phyloP scores from a whole-genome alignment of 495 filamentous ascomycete species.

The Tuber brumale region DNA sequence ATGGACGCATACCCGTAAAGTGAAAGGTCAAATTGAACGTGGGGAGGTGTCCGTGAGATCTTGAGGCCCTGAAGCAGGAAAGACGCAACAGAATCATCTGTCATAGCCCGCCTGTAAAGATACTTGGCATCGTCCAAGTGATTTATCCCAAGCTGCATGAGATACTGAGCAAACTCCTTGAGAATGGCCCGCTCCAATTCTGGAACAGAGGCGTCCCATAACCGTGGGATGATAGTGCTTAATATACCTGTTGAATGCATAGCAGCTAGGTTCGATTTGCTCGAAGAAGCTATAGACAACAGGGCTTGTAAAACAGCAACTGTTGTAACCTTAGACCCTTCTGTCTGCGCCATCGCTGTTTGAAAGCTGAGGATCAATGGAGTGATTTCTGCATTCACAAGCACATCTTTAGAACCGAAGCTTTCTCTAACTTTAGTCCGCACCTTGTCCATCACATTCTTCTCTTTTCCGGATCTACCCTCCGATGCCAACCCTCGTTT shows the following conservation, averaged over 20 bases:
- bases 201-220: slow-evolving; percentile 54
- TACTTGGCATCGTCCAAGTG: slow-evolving; percentile 70
- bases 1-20: slow-evolving; percentile 79
- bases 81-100: slow-evolving; percentile 56
- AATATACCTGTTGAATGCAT: slow-evolving; percentile 73
- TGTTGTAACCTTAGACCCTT: slow-evolving; percentile 50
- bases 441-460: slow-evolving; percentile 41
- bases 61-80: slow-evolving; percentile 70
- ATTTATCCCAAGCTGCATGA: slow-evolving; percentile 65
- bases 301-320: slow-evolving; percentile 56
- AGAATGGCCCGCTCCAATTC: slow-evolving; percentile 54
- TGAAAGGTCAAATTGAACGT: slow-evolving; percentile 90
- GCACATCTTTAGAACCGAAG: slow-evolving; percentile 51
- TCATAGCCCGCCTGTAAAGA: slow-evolving; percentile 60
- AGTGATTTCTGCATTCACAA: slow-evolving; percentile 60
- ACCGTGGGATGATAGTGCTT: slow-evolving; percentile 60
- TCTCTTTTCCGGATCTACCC: slow-evolving; percentile 20
- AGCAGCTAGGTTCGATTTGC: slow-evolving; percentile 66
- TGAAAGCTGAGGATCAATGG: slow-evolving; percentile 61
- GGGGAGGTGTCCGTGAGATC: slow-evolving; percentile 65
- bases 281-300: slow-evolving; percentile 51
- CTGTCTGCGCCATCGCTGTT: slow-evolving; percentile 51
- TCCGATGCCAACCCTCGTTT: slow-evolving; percentile 34
- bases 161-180: slow-evolving; percentile 52
- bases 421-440: slow-evolving; percentile 47